Evolutionary conservation across 805 yeast species (phyloP), one percentile per base, ranked within the genome.

Genomic region (Helenozyma rhizophorensis): DNA sequence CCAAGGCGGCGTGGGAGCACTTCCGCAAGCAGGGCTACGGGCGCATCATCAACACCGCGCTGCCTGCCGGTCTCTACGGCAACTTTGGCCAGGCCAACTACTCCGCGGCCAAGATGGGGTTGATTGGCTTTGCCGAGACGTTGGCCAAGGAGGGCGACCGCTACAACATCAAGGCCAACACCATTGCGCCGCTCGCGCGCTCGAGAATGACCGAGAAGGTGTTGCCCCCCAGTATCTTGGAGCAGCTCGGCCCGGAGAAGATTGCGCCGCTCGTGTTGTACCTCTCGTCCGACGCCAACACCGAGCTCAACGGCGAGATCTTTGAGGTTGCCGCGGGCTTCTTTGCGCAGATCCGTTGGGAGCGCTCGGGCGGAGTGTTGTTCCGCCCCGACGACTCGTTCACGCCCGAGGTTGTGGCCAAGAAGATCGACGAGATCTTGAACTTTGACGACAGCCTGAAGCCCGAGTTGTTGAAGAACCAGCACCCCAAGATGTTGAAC

Each of bases 51-150:
- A 89, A 87, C 72, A 89, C 97, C n/a, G 79, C 95, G 17, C 88
- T 96, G 4, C 96, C 97, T 4, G 97, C 97, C 22, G 98, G 98
- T 14, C 71, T 90, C 45, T 90, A 83, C 58, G 98, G 98, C 42
- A 88, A 88, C 65, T 90, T 89, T 63, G 98, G 98, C 30, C 98
- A 90, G 65, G 78, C 95, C 25, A 90, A 90, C 65, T 90, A 90
- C 64, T 80, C 96, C 1, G 89, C 96, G 18, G 97, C 96, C 14
- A 90, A 90, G 61, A 67, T 84, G 42, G 97, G 85, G 12, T 67
- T 88, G 33, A 84, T 90, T 36, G 97, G 97, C 9, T 77, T 90
- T 49, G 83, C 95, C 28, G 96, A 90, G 62, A 88, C 97, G 7
- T 74, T 89, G 53, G 95, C 97, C 16, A 89, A 87, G 65, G 98